Base-by-base conservation (phyloP, 139 green algal genomes). In the Asterochloris erici region DNA sequence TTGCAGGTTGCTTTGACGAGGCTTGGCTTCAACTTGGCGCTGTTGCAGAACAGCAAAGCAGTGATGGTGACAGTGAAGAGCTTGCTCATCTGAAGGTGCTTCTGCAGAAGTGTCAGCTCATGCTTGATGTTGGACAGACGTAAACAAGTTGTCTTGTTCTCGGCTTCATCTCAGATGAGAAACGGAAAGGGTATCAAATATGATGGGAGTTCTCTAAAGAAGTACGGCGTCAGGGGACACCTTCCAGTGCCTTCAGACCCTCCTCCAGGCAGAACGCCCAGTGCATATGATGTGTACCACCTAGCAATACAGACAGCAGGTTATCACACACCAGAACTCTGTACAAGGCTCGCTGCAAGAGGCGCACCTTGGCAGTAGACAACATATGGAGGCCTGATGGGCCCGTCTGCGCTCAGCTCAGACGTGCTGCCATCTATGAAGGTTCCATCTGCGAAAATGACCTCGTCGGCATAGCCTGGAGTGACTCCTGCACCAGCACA, bases 361-460 rank as follows among this genome's bases (percentile, higher is more conserved):
- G 38, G 38, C 38, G 6, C 38, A 54, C 38, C 78, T 85, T 96
- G 94, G 87, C 93, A 97, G 85, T 97, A 98, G 21, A 97, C 94
- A 13, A 94, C 91, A 73, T 94, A 98, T 0, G 96, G 96, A 63
- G 87, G 79, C n/a, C 96, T 87, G 70, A 99, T 89, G 73, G 96
- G 96, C 0, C 96, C 96, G 83, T 98, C 96, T 19, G 94, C 95
- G 54, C 86, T 94, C 61, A 99, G 85, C 90, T 99, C 96, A 0
- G 92, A 91, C 0, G 96, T 99, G 83, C 85, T 93, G 29, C 96
- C 96, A 78, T 98, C 95, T 62, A 99, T 95, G 82, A 99, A 99
- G 12, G 96, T 98, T 47, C 96, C 96, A 82, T 98, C 94, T 0
- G 95, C 96, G 88, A 98, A 98, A 38, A 99, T 94, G 12, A 99